Percentiles rank a stretch among this genome's conserved stretches.
Evolutionary conservation across 306 rosid species (phyloP).

Genomic region (Malus sylvestris): DNA sequence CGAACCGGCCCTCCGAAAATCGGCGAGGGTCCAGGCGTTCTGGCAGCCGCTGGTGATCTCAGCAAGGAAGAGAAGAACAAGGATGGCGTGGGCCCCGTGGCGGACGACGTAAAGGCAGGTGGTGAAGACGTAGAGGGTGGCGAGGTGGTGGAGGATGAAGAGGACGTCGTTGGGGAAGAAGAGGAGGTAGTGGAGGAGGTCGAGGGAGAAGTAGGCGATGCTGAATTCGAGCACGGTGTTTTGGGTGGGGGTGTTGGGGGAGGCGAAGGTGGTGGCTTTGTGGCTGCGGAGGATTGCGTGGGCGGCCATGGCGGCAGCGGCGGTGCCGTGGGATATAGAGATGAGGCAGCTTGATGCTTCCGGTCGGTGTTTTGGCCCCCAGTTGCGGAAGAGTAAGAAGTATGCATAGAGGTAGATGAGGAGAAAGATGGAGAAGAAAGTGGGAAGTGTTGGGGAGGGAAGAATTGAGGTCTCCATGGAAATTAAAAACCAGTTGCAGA

Average conservation of each 20-base stretch:
- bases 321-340: conserved; percentile 46
- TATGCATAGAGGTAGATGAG: conserved; percentile 24
- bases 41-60: conserved; percentile 49
- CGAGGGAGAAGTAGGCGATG: conserved; percentile 39
- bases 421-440: conserved; percentile 34
- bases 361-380: conserved; percentile 29
- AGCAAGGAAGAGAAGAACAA: conserved; percentile 33
- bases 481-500: background rate
- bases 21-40: conserved; percentile 36
- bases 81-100: conserved; percentile 33
- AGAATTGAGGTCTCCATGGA: conserved; percentile 25
- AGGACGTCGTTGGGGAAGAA: conserved; percentile 34
- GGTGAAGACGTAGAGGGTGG: conserved; percentile 32
- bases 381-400: conserved; percentile 19
- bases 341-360: conserved; percentile 44
- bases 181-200: conserved; percentile 32
- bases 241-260: conserved; percentile 26
- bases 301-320: conserved; percentile 31
- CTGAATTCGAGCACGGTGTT: conserved; percentile 32
- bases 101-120: conserved; percentile 36
- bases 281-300: conserved; percentile 9
- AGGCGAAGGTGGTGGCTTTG: conserved; percentile 13
- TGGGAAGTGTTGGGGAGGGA: conserved; percentile 5
- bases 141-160: conserved; percentile 41
- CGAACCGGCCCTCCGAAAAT: conserved; percentile 8